These are phyloP conservation scores for Ogataea glucozyma DNA, from an alignment of 805 yeast genomes.

Conservation along the genomic window DNA sequence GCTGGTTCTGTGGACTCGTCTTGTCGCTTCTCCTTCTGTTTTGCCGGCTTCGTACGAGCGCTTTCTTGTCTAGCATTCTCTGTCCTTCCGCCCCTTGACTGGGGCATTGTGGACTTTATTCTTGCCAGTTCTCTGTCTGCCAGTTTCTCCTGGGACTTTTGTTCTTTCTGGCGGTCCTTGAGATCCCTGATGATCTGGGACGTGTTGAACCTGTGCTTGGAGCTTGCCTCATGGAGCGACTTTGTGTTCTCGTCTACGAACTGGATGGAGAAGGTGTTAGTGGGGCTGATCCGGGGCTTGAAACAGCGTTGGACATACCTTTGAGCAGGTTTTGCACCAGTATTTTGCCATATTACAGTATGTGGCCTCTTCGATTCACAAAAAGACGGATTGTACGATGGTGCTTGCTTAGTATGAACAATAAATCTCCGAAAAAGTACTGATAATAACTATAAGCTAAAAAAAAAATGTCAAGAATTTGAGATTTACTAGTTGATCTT, in stretches of 20 bases:
- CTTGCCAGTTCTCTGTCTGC: conserved; percentile 14
- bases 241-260: conserved; percentile 39
- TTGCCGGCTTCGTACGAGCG: neutral
- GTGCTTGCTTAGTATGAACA: too few species aligned
- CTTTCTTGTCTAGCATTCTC: neutral
- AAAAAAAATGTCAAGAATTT: too few species aligned
- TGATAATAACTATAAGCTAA: too few species aligned
- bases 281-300: neutral
- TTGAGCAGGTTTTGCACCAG: conserved; percentile 41
- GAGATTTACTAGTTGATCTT: neutral
- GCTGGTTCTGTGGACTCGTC: too few species aligned
- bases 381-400: too few species aligned
- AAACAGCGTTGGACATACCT: conserved; percentile 28
- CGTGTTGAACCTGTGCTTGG: conserved; percentile 32
- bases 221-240: conserved; percentile 36
- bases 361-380: too few species aligned
- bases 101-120: neutral
- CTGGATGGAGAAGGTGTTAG: conserved; percentile 28
- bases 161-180: conserved; percentile 28
- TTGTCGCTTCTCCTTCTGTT: neutral
- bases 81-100: neutral
- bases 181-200: conserved; percentile 28
- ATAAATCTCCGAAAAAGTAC: too few species aligned
- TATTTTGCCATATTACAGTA: conserved; percentile 30
- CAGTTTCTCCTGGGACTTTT: conserved; percentile 14